These are phyloP conservation scores for Neurospora intermedia DNA, from an alignment of 495 filamentous ascomycete species.

Conservation along the genomic window DNA sequence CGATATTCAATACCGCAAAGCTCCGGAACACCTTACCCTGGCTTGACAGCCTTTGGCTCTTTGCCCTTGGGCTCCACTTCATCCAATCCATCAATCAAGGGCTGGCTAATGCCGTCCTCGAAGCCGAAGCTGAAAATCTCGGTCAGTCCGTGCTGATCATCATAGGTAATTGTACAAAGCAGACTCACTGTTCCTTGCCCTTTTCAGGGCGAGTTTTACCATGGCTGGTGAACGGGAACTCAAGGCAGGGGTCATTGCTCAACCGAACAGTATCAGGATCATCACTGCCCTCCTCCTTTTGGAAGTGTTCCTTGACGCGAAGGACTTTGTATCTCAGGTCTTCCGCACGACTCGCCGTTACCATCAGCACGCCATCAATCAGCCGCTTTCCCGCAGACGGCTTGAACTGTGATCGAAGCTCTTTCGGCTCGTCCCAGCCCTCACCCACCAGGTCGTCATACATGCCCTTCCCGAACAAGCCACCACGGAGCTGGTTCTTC, in stretches of 20 bases:
- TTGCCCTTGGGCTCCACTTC: background rate
- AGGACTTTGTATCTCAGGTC: background rate
- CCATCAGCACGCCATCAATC: constrained; percentile 2
- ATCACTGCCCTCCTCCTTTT: background rate
- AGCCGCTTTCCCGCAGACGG: background rate
- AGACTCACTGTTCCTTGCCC: background rate
- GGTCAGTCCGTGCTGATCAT: background rate
- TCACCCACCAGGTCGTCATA: background rate
- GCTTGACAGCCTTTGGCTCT: background rate
- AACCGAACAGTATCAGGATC: background rate
- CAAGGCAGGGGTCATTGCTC: background rate
- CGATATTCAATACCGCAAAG: background rate
- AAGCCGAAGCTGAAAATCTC: constrained; percentile 1
- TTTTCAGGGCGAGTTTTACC: background rate
- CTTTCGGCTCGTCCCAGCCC: background rate
- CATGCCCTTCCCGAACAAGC: background rate
- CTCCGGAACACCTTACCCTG: background rate
- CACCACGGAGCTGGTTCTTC: background rate
- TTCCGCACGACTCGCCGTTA: background rate
- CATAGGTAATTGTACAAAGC: background rate
- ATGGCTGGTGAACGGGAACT: background rate
- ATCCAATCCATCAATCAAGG: background rate
- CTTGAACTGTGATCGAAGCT: background rate
- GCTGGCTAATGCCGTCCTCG: constrained; percentile 2
- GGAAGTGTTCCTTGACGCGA: background rate